Percentiles rank a stretch among this genome's conserved stretches.
These are phyloP conservation scores for Fomitiporia mediterranea DNA, from an alignment of 1,284 basidiomycete species.

Conservation along the genomic window DNA sequence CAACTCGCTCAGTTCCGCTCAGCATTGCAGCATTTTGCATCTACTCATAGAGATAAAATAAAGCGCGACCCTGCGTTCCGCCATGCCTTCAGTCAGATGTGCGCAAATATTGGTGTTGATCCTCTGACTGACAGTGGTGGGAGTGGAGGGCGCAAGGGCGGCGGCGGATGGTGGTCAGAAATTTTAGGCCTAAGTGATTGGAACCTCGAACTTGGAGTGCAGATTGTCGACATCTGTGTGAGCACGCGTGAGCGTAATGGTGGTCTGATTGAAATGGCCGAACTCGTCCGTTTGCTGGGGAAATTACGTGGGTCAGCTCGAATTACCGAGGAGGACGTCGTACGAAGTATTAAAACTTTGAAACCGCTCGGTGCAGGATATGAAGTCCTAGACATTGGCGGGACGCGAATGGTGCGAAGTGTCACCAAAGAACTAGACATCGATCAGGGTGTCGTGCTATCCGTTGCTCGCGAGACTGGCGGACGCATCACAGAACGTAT, in stretches of 20 bases:
- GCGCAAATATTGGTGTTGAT: slow-evolving; percentile 91
- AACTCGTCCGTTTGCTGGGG: slow-evolving; percentile 76
- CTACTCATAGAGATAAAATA: slow-evolving; percentile 82
- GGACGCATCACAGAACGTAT: slow-evolving; percentile 60
- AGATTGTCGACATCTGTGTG: slow-evolving; percentile 96
- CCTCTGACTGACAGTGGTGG: slow-evolving; percentile 65
- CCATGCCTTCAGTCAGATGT: slow-evolving; percentile 95
- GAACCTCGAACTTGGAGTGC: slow-evolving; percentile 94
- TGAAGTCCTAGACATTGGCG: slow-evolving; percentile 71
- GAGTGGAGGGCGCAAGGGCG: neutral
- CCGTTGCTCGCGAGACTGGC: slow-evolving; percentile 64
- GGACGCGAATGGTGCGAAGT: slow-evolving; percentile 66
- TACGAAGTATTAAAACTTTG: slow-evolving; percentile 82
- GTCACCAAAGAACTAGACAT: slow-evolving; percentile 78
- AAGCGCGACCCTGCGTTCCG: slow-evolving; percentile 83
- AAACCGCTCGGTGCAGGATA: slow-evolving; percentile 89
- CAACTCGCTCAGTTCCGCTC: slow-evolving; percentile 85
- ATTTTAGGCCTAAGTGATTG: slow-evolving; percentile 87
- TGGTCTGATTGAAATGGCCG: slow-evolving; percentile 85
- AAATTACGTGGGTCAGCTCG: slow-evolving; percentile 55
- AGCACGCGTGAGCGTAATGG: slow-evolving; percentile 86
- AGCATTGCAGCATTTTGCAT: slow-evolving; percentile 78
- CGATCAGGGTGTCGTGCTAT: slow-evolving; percentile 74
- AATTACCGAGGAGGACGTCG: slow-evolving; percentile 80
- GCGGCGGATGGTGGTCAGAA: slow-evolving; percentile 84